Evolutionary conservation across 345 rosid species (phyloP).

Genomic region (Citrus australasica): DNA sequence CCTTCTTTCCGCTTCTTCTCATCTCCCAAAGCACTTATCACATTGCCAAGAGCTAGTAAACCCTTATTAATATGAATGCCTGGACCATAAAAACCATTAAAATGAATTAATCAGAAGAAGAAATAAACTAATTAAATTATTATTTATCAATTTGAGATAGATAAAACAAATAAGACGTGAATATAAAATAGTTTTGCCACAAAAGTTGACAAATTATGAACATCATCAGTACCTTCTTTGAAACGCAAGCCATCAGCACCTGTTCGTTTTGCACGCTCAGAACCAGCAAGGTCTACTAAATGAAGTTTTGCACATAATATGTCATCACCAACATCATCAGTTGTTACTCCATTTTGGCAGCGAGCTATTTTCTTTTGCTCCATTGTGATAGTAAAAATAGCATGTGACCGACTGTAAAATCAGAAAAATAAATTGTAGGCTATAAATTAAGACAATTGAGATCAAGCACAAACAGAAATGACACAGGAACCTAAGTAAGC

Average conservation of each 20-base stretch:
- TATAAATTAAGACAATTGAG: not conserved
- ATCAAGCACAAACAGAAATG: not conserved
- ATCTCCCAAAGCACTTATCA: constrained; percentile 94
- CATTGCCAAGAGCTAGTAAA: constrained; percentile 88
- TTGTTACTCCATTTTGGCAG: constrained; percentile 24
- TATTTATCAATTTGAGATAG: not conserved
- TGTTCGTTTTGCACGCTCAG: constrained; percentile 94
- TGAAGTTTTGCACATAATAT: constrained; percentile 89
- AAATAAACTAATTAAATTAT: not conserved
- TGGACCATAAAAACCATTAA: constrained; percentile 17
- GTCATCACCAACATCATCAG: constrained; percentile 66
- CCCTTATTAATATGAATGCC: constrained; percentile 98
- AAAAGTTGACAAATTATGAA: not conserved
- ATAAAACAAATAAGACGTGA: not conserved
- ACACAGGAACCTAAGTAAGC: not conserved
- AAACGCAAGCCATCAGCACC: constrained; percentile 96
- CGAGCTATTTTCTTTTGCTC: constrained; percentile 77
- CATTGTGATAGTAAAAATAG: constrained; percentile 87
- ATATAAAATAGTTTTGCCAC: not conserved
- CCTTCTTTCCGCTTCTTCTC: constrained; percentile 96
- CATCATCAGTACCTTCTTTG: constrained; percentile 73
- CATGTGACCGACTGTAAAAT: constrained; percentile 84
- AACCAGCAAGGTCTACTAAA: constrained; percentile 92
- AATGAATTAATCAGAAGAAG: not conserved
- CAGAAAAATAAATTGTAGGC: not conserved